Base-by-base conservation (phyloP, 2,329 filamentous ascomycete genomes). In the Diaporthe sp. region DNA sequence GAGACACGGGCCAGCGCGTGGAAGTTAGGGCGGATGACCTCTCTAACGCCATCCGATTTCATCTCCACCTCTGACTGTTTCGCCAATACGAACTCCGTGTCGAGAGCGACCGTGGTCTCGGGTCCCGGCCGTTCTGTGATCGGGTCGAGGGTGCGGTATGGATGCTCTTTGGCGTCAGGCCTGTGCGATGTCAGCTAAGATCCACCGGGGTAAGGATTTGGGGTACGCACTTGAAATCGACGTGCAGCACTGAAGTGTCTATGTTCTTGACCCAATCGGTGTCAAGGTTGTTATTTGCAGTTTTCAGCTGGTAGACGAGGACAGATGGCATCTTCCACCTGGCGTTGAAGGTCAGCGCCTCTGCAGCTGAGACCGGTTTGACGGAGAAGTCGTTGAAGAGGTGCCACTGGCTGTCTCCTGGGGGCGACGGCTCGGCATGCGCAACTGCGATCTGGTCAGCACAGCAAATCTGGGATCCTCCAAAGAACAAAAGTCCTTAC, bases 341-440 rank as follows among this genome's bases (percentile, higher is more conserved):
- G 4, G 95, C 91, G 76, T 96, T 96, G 83, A 98, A 99, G 33
- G 93, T 92, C 25, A 98, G 87, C 0, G 96, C 97, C 81, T 99
- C 96, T 76, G 95, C 92, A 38, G 91, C 89, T 42, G 92, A 91
- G 22, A 98, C 91, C 13, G 93, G 92, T 17, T 94, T 91, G 30
- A 99, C 97, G 47, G 98, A 85, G 80, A 99, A 99, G 84, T 99
- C 97, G 79, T 99, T 99, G 86, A 99, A 98, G 1, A 99, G 85
- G 83, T 98, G 95, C 97, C 97, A 99, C 78, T 93, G 92, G 79
- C 91, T 93, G 77, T 91, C 89, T 4, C 86, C 86, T 1, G 91
- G 88, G 0, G 89, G 82, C 55, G 89, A 87, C 0, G 88, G 86
- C 72, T 91, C 90, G 0, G 94, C 91, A 69, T 95, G 91, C 17